Evolutionary conservation across 1,284 basidiomycete genomes (phyloP).

Genomic region (Inonotus hispidus): DNA sequence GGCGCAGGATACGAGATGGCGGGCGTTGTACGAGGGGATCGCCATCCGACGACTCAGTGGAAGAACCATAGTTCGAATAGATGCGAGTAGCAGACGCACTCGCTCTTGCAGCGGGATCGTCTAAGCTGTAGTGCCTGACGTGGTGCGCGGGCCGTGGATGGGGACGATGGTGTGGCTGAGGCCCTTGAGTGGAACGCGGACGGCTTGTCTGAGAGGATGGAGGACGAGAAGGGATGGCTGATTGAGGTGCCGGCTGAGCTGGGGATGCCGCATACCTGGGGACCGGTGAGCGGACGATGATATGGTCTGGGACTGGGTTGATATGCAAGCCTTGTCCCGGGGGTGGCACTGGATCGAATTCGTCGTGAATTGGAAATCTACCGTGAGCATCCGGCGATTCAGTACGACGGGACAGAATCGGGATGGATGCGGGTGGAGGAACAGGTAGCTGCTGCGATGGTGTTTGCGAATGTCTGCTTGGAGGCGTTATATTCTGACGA

Average conservation of each 20-base stretch:
- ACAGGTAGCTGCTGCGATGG: background rate
- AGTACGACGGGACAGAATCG: background rate
- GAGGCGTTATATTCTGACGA: background rate
- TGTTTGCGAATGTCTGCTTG: background rate
- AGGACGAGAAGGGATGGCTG: background rate
- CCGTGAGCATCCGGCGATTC: background rate
- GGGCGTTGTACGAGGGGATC: background rate
- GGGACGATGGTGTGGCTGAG: background rate
- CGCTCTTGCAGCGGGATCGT: slow-evolving; percentile 4
- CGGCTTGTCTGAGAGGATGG: background rate
- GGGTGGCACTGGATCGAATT: background rate
- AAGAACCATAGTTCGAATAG: background rate
- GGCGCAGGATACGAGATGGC: background rate
- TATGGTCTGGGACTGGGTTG: slow-evolving; percentile 12
- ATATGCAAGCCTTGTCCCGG: background rate
- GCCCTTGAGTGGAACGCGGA: background rate
- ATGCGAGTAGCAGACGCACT: slow-evolving; percentile 5
- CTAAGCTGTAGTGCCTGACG: background rate
- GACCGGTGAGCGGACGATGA: slow-evolving; percentile 17
- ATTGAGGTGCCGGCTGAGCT: background rate
- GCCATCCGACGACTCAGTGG: background rate
- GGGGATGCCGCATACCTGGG: background rate
- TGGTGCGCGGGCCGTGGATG: background rate
- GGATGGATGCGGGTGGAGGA: background rate
- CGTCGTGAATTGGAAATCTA: background rate